These are phyloP conservation scores for Musa schizocarpa DNA, from an alignment of 176 grass and related monocot genomes.

Conservation along the genomic window DNA sequence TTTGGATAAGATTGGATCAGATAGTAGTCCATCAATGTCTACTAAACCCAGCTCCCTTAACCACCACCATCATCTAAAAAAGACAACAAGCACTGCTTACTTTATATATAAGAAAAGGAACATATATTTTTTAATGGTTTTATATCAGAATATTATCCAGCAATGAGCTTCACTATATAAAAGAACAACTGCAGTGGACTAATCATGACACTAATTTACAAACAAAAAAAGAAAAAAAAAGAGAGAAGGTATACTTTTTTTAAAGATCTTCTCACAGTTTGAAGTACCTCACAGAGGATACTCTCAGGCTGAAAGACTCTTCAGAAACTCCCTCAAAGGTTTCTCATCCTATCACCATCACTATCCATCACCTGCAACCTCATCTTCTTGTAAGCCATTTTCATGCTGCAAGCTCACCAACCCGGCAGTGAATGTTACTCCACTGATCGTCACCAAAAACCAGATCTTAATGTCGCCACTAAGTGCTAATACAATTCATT, in stretches of 20 bases:
- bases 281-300: not conserved
- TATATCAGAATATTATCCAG: too few relatives aligned
- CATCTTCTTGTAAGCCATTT: not conserved
- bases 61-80: too few relatives aligned
- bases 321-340: not conserved
- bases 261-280: not conserved
- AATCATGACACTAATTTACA: too few relatives aligned
- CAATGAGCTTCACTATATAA: too few relatives aligned
- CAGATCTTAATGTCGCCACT: too few relatives aligned
- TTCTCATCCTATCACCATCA: not conserved
- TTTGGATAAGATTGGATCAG: not conserved
- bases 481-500: too few relatives aligned
- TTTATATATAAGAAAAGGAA: not conserved
- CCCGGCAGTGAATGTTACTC: too few relatives aligned
- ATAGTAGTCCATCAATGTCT: not conserved
- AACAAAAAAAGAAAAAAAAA: too few relatives aligned
- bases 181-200: too few relatives aligned
- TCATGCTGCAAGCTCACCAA: not conserved
- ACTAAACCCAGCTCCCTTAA: too few relatives aligned
- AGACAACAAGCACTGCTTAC: not conserved
- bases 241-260: too few relatives aligned
- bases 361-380: not conserved
- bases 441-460: too few relatives aligned
- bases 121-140: not conserved
- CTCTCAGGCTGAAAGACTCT: not conserved